A percentile compares a stretch with the other conserved stretches of the same genome.
Conservation (phyloP, 164 flowering plant genomes). For the Kalanchoe fedtschenkoi region DNA sequence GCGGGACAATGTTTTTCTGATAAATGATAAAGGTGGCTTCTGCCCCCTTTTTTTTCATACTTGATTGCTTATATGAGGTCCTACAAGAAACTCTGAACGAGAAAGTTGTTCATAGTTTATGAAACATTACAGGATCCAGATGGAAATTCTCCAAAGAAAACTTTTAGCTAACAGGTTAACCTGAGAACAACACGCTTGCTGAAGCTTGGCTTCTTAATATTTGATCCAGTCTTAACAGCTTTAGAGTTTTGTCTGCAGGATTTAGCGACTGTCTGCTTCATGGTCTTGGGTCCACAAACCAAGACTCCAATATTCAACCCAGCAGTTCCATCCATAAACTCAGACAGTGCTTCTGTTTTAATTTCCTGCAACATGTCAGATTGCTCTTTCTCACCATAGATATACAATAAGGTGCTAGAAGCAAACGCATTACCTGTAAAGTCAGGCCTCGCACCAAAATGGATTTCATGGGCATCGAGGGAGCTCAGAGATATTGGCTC, state of each 20-base stretch:
- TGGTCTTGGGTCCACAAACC: constrained; percentile 69
- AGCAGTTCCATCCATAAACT: constrained; percentile 27
- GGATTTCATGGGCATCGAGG: constrained; percentile 47
- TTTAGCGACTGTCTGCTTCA: constrained; percentile 64
- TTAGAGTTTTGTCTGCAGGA: constrained; percentile 26
- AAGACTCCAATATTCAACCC: constrained; percentile 50
- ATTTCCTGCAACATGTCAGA: constrained; percentile 6
- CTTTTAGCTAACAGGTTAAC: too few species aligned
- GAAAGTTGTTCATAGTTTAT: background rate
- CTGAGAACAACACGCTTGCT: background rate
- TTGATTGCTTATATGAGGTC: background rate
- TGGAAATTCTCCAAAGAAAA: too few species aligned
- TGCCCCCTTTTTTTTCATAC: too few species aligned
- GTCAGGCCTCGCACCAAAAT: constrained; percentile 61
- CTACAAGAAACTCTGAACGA: background rate
- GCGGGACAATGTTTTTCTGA: too few species aligned
- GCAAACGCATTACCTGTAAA: constrained; percentile 41
- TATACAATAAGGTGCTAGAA: background rate
- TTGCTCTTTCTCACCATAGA: background rate
- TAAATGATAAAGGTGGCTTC: too few species aligned
- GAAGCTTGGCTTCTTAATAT: constrained; percentile 27
- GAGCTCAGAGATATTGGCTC: constrained; percentile 7
- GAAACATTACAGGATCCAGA: background rate
- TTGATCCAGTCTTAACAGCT: constrained; percentile 12
- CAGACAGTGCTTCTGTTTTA: constrained; percentile 40